phyloP scores from a whole-genome alignment of 768 basidiomycete genomes.

The Chalciporus sphaerocephalus region DNA sequence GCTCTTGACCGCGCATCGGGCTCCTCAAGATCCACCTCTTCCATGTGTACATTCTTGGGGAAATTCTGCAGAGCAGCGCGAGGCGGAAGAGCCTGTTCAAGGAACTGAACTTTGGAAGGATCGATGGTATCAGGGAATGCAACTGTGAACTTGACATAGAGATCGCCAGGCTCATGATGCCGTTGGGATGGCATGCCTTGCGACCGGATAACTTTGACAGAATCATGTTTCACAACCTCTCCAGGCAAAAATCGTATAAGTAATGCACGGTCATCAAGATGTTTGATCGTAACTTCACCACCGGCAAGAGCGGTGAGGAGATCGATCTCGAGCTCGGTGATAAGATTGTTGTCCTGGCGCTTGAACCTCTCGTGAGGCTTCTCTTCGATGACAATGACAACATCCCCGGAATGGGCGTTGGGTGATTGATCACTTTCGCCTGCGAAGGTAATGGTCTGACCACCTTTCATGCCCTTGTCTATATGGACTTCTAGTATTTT shows the following conservation, averaged over 20 bases:
- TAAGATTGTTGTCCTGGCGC: constrained; percentile 83
- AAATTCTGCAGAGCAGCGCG: constrained; percentile 65
- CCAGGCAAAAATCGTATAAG: constrained; percentile 82
- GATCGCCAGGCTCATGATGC: constrained; percentile 94
- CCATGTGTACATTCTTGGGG: constrained; percentile 62
- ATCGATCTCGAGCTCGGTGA: constrained; percentile 86
- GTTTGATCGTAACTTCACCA: constrained; percentile 83
- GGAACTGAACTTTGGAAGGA: constrained; percentile 56
- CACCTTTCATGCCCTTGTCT: constrained; percentile 97
- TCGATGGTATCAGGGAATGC: constrained; percentile 85
- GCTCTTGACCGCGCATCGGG: constrained; percentile 56
- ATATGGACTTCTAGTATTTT: constrained; percentile 97
- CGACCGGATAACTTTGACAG: constrained; percentile 83
- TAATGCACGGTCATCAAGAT: constrained; percentile 89
- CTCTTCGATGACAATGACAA: constrained; percentile 91
- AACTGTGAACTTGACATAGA: constrained; percentile 83
- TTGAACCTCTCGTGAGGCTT: constrained; percentile 87
- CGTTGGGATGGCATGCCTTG: constrained; percentile 99
- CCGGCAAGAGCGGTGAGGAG: constrained; percentile 91
- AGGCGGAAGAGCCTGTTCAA: constrained; percentile 84
- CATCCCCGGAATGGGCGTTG: constrained; percentile 85
- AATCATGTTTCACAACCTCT: constrained; percentile 88
- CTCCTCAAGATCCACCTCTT: constrained; percentile 83
- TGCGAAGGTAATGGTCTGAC: constrained; percentile 81
- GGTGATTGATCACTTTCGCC: constrained; percentile 95